Base-by-base conservation (phyloP, 331 rosid species). In the Phaseolus coccineus region DNA sequence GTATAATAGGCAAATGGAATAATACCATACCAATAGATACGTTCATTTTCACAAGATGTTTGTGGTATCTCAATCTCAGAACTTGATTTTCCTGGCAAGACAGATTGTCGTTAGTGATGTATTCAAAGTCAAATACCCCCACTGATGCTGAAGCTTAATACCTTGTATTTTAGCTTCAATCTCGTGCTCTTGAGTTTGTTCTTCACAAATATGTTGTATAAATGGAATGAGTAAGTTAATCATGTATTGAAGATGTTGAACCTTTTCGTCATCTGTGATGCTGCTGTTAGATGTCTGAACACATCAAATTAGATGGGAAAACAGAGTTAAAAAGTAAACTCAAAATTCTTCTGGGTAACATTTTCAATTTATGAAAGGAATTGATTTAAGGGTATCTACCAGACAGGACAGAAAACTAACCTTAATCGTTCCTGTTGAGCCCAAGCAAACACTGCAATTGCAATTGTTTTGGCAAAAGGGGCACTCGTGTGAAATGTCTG, bases 371-470 rank as follows among this genome's bases (percentile, higher is more conserved):
- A 22, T 22, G 2, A 19, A 19, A 19, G 22, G 22, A 31, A 24
- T 48, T 22, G 33, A 57, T 57, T 57, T 57, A 27, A 57, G 16
- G 7, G 37, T 27, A 57, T 25, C 7, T 57, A 27, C 2, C 16
- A 28, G 40, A 59, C n/a, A 61, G 42, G 30, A 39, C 3, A 52
- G 47, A 44, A 81, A 62, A 68, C 30, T 50, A 50, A 90, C 92
- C 92, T 90, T 57, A 48, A 89, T 73, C 44, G 74, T 59, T 80
- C 92, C 86, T 70, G 59, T 75, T 48, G 91, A 89, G 74, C 76
- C 76, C 87, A 90, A 83, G 84, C 97, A 90, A 66, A 39, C 72
- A 83, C 86, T 89, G 84, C 96, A 92, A 87, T 92, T 92, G 84
- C 97, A 90, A 63, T 66, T 89, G 27, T 69, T 61, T 27, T 84